Evolutionary conservation across 148 eudicot genomes (phyloP).

Genomic region (Camellia granthamiana): DNA sequence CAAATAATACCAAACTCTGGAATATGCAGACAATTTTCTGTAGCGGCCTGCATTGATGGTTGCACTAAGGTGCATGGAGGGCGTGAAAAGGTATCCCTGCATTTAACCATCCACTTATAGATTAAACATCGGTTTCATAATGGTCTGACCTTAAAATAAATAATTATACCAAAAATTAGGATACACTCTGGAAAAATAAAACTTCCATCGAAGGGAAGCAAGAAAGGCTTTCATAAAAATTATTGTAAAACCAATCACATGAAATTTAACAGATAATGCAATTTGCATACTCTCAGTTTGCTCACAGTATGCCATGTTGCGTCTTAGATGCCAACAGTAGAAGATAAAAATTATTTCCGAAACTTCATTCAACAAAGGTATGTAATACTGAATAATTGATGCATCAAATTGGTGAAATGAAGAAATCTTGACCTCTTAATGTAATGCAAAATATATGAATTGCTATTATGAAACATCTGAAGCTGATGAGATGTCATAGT

Average conservation of each 20-base stretch:
- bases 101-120: conserved; percentile 14
- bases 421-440: background rate
- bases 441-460: background rate
- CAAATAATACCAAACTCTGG: conserved; percentile 74
- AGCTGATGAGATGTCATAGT: background rate
- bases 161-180: background rate
- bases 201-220: too few species aligned
- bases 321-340: background rate
- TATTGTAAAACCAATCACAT: background rate
- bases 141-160: background rate
- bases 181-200: too few species aligned
- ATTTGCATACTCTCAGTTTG: background rate
- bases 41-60: conserved; percentile 62
- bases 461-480: background rate
- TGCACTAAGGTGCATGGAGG: conserved; percentile 93
- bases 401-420: background rate
- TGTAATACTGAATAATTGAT: background rate
- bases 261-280: background rate
- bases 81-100: conserved; percentile 87
- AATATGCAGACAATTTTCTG: conserved; percentile 42
- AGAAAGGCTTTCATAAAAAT: too few species aligned
- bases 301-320: background rate
- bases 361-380: background rate
- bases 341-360: background rate
- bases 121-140: background rate